Base-by-base conservation (phyloP, 2,329 filamentous ascomycete species). In the Colletotrichum viniferum region DNA sequence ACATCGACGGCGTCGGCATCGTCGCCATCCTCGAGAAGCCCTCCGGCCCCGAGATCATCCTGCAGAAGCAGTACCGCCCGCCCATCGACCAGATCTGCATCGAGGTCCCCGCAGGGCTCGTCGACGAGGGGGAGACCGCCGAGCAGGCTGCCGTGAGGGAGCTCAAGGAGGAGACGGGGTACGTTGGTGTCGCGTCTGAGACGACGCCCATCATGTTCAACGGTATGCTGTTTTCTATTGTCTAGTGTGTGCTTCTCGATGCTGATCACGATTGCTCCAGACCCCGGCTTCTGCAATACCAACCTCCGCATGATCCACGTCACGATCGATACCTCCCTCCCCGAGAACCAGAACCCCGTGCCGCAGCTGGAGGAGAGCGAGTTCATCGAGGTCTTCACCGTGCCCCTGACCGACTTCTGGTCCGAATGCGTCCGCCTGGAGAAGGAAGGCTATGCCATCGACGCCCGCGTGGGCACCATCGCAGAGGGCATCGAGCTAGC, bases 401-500 rank as follows among this genome's bases (percentile, higher is more conserved):
- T 95, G 9, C 92, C 92, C 7, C 81, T 96, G 58, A 86, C 84
- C 24, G 86, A 89, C 16, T 83, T 96, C 52, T 95, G 93, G 86
- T 88, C 88, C 0, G 92, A 94, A 81, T 92, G 92, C 81, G 91
- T 91, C 82, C 89, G 83, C 77, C 86, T 96, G 2, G 94, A 96
- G 81, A 85, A 86, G 3, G 87, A 95, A 77, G 95, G 95, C 0
- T 96, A 91, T 83, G 94, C 93, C 2, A 94, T 97, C 78, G 95
- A 97, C 83, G 94, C 94, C 7, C 88, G 94, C 52, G 92, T 96
- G 3, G 94, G 93, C 2, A 95, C 94, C 7, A 84, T 96, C 61
- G 95, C 94, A 0, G 94, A 96, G 83, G 94, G 94, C 0, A 92
- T 96, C 75, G 92, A 96, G 81, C 85, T 95, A 77, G 93, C 93